These are phyloP conservation scores for Mycotypha africana DNA, from an alignment of 371 early-diverging fungal genomes.

Conservation along the genomic window DNA sequence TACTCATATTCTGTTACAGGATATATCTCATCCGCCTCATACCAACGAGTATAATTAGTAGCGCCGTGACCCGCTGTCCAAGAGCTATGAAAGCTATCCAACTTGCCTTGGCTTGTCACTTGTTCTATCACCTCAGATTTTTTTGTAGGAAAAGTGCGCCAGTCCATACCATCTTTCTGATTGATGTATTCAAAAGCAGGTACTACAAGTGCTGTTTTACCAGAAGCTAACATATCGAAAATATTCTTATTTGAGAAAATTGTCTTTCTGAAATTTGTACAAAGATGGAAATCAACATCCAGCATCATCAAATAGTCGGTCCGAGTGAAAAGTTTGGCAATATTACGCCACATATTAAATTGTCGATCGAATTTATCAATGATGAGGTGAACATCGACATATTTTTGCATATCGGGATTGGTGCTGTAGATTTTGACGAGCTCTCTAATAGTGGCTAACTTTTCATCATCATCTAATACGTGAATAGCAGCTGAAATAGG, in stretches of 20 bases:
- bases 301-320: constrained; percentile 55
- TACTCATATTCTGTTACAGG: constrained; percentile 47
- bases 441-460: constrained; percentile 30
- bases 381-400: constrained; percentile 52
- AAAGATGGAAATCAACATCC: constrained; percentile 56
- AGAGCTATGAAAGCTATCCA: constrained; percentile 42
- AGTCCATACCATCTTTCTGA: constrained; percentile 43
- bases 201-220: constrained; percentile 44
- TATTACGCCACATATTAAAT: constrained; percentile 60
- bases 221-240: constrained; percentile 21
- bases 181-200: constrained; percentile 54
- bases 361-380: constrained; percentile 53
- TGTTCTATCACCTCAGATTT: constrained; percentile 29
- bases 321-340: constrained; percentile 51
- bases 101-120: constrained; percentile 23
- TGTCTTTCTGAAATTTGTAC: constrained; percentile 44
- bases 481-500: constrained; percentile 60
- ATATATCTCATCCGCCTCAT: constrained; percentile 33
- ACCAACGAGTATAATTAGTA: constrained; percentile 49
- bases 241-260: constrained; percentile 25
- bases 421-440: constrained; percentile 35
- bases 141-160: constrained; percentile 33
- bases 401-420: constrained; percentile 42
- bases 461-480: constrained; percentile 41
- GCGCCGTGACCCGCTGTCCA: constrained; percentile 50